Evolutionary conservation across 2,329 filamentous ascomycete species (phyloP).

Genomic region (Clonostachys rosea): DNA sequence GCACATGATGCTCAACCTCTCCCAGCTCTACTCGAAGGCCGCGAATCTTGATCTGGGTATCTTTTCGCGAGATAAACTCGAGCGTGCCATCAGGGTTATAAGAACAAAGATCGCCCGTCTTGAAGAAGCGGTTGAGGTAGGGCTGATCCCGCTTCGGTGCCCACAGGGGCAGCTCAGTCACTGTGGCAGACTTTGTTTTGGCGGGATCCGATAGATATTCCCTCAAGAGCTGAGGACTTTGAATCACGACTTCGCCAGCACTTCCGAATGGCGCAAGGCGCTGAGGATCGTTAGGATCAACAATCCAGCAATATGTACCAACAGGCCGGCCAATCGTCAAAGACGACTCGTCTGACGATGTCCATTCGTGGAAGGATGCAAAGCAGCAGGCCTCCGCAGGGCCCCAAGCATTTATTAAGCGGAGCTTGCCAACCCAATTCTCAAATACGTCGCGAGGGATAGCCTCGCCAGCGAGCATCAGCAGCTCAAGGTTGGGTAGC

Average conservation of each 20-base stretch:
- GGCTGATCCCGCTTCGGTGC: slow-evolving; percentile 15
- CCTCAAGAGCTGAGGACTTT: slow-evolving; percentile 29
- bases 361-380: neutral
- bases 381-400: slow-evolving; percentile 9
- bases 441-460: slow-evolving; percentile 2
- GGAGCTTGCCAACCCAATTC: slow-evolving; percentile 8
- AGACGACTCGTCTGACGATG: neutral
- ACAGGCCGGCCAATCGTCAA: slow-evolving; percentile 5
- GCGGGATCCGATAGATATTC: slow-evolving; percentile 37
- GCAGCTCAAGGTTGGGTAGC: slow-evolving; percentile 4
- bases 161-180: slow-evolving; percentile 5
- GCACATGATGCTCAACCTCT: slow-evolving; percentile 2
- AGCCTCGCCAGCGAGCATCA: slow-evolving; percentile 8
- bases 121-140: slow-evolving; percentile 10
- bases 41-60: slow-evolving; percentile 47
- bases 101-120: neutral
- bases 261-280: slow-evolving; percentile 8
- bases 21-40: slow-evolving; percentile 44
- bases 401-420: slow-evolving; percentile 9
- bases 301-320: slow-evolving; percentile 10
- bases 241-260: slow-evolving; percentile 11
- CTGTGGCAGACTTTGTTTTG: slow-evolving; percentile 17
- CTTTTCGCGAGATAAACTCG: slow-evolving; percentile 33
- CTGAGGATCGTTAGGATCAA: slow-evolving; percentile 7
- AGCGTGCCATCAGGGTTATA: neutral